Percentiles rank a stretch among this genome's conserved stretches.
phyloP scores from a whole-genome alignment of 106 monocot species.

The Dioscorea dumetorum region DNA sequence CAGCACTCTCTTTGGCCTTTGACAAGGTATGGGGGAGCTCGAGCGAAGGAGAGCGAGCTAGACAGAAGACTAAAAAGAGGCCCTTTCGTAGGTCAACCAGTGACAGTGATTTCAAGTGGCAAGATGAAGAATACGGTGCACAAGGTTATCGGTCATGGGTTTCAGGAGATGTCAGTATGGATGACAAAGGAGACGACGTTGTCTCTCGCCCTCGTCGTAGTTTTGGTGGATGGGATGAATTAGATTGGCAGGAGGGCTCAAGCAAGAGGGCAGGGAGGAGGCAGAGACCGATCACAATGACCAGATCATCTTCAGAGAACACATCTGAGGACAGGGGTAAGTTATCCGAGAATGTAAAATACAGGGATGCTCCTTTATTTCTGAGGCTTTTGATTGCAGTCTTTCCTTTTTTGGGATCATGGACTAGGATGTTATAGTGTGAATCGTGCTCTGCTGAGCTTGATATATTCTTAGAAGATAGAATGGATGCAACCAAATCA shows the following conservation, averaged over 20 bases:
- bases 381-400: conserved; percentile 75
- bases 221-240: conserved; percentile 89
- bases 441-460: no score
- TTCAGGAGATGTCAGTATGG: conserved; percentile 12
- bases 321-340: conserved; percentile 22
- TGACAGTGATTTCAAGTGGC: conserved; percentile 9
- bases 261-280: conserved; percentile 1
- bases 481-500: no score
- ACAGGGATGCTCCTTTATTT: conserved; percentile 56
- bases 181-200: neutral
- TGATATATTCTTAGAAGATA: no score
- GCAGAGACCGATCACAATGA: neutral
- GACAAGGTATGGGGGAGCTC: conserved; percentile 61
- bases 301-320: neutral
- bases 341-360: conserved; percentile 40
- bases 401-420: conserved; percentile 86
- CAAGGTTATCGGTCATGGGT: conserved; percentile 50
- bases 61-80: conserved; percentile 22
- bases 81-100: conserved; percentile 17
- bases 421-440: conserved; percentile 58
- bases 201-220: no score
- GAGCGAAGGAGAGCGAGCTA: conserved; percentile 19
- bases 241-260: conserved; percentile 23
- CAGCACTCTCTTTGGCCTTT: conserved; percentile 52
- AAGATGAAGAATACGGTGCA: conserved; percentile 18